Evolutionary conservation across 768 basidiomycete species (phyloP).

Genomic region (Naematelia aurantialba): DNA sequence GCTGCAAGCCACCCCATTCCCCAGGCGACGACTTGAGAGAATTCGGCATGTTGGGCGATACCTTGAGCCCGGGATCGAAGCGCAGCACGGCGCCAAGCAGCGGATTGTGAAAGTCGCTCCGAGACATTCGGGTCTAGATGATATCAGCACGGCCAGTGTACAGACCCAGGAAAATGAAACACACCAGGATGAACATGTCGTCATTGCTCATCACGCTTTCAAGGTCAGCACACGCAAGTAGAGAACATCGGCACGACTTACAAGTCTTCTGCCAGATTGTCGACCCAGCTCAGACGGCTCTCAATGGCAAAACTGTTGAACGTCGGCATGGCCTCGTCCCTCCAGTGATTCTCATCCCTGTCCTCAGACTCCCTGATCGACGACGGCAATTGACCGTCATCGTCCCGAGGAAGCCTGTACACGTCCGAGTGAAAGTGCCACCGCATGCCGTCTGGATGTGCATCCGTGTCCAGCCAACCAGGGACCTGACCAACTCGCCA

Average conservation of each 20-base stretch:
- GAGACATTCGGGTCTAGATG: slow-evolving; percentile 15
- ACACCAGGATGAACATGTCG: slow-evolving; percentile 48
- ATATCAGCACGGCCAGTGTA: neutral
- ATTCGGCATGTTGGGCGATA: slow-evolving; percentile 21
- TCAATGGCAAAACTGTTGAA: slow-evolving; percentile 49
- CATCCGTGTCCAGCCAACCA: slow-evolving; percentile 37
- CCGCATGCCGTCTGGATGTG: slow-evolving; percentile 6
- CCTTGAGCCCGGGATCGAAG: slow-evolving; percentile 29
- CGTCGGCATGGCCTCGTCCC: slow-evolving; percentile 26
- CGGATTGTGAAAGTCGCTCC: slow-evolving; percentile 44
- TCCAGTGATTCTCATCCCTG: slow-evolving; percentile 34
- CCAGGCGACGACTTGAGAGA: slow-evolving; percentile 29
- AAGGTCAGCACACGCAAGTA: no score
- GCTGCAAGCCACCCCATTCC: slow-evolving; percentile 48
- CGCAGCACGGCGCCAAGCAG: slow-evolving; percentile 41
- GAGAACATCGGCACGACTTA: no score
- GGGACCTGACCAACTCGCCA: slow-evolving; percentile 44
- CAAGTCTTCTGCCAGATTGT: slow-evolving; percentile 40
- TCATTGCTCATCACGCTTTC: slow-evolving; percentile 42
- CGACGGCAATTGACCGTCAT: slow-evolving; percentile 6
- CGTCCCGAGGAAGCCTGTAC: slow-evolving; percentile 27
- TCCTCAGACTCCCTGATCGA: neutral
- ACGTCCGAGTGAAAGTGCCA: slow-evolving; percentile 48
- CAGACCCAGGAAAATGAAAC: slow-evolving; percentile 3
- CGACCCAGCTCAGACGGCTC: slow-evolving; percentile 34